A percentile compares a stretch with the other conserved stretches of the same genome.
These are phyloP conservation scores for Cladophialophora yegresii DNA, from an alignment of 2,329 filamentous ascomycete species.

Conservation along the genomic window DNA sequence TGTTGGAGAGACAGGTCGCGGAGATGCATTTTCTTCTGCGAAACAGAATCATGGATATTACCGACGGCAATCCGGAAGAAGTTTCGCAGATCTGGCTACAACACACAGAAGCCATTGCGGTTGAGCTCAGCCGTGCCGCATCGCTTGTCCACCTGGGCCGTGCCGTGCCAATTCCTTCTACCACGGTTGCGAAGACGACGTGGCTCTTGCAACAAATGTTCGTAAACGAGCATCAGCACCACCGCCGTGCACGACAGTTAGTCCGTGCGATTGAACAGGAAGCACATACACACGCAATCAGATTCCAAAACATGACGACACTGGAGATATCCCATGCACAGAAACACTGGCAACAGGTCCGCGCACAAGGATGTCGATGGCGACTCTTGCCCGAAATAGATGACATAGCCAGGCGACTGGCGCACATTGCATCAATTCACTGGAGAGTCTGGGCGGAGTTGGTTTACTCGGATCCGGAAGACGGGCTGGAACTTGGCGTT, in stretches of 20 bases:
- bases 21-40: conserved; percentile 36
- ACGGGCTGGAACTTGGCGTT: not conserved
- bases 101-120: conserved; percentile 44
- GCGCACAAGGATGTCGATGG: conserved; percentile 22
- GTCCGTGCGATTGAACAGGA: conserved; percentile 39
- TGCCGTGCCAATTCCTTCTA: conserved; percentile 32
- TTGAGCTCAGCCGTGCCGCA: conserved; percentile 48
- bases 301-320: conserved; percentile 47
- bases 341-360: conserved; percentile 36
- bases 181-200: conserved; percentile 12
- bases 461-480: conserved; percentile 56
- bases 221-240: conserved; percentile 12
- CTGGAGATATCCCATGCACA: conserved; percentile 50
- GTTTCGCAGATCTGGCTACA: conserved; percentile 41
- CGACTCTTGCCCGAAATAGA: conserved; percentile 42
- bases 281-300: conserved; percentile 38
- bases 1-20: conserved; percentile 38
- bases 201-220: conserved; percentile 10
- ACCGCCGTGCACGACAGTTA: conserved; percentile 5
- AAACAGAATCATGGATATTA: conserved; percentile 43
- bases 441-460: conserved; percentile 85
- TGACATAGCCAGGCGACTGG: conserved; percentile 70
- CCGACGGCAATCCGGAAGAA: conserved; percentile 19
- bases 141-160: conserved; percentile 40
- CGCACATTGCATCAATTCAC: conserved; percentile 81